Base-by-base conservation (phyloP, 306 rosid genomes). In the Rosa lucieae region DNA sequence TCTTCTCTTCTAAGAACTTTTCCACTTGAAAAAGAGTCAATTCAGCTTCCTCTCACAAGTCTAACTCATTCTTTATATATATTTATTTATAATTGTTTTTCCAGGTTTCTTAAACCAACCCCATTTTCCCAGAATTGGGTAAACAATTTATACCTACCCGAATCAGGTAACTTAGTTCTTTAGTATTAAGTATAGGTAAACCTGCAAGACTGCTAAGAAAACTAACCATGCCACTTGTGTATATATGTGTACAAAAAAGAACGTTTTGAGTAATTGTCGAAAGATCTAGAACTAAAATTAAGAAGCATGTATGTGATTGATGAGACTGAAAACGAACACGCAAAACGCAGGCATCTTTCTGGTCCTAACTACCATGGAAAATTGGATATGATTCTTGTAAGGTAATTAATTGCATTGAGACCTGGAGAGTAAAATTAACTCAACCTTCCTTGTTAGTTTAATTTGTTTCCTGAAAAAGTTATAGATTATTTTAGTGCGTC, bases 91-190 rank as follows among this genome's bases (percentile, higher is more conserved):
- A 69, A 23, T 58, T 67, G 53, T 1, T 72, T 81, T 79, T 32
- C 9, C 76, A 51, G 48, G 80, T 72, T 23, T 62, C 23, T 49
- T 26, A 47, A 79, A 76, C 81, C 84, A 80, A 76, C 82, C 76
- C 62, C 66, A 32, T 77, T 83, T 92, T 90, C 89, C 81, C 79
- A 39, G 37, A 42, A 81, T 77, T 37, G 79, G 93, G 74, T 92
- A 66, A 83, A 88, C 97, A 81, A 21, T 84, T 69, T 67, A 85
- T 83, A 89, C 85, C 97, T 72, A 87, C 75, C 72, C 10, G 3
- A 63, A 29, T 63, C 20, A 2, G 42, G 68, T 63, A 63, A 63
- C 42, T 29, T 55, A 29, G 10, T 15, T 63, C n/a, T 63, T 1
- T 32, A 63, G 11, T 29, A 20, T 67, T 40, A 20, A 8, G 13